Base-by-base conservation (phyloP, 1,139 yeast genomes). In the Saccharomyces pastorianus region DNA sequence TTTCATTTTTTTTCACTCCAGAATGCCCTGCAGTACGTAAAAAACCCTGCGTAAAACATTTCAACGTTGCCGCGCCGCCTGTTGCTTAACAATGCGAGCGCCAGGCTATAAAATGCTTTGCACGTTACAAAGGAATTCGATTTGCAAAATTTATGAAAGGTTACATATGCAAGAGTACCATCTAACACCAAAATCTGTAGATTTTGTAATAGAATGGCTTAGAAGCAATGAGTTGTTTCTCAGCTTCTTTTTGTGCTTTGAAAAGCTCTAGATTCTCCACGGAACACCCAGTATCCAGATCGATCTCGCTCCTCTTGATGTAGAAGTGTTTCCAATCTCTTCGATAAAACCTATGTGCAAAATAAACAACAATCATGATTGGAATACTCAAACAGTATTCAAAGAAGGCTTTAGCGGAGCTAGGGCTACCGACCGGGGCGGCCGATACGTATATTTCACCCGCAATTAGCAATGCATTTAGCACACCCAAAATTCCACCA, bases 201-300 rank as follows among this genome's bases (percentile, higher is more conserved):
- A 54, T 50, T 42, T 57, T 52, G 51, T 57, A 56, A 46, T 55
- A 56, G 25, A 53, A 28, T 11, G 59, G 59, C 26, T 52, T 55
- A 25, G 56, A 28, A 11, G 59, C 59, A 31, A 57, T 17, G 13
- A 8, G 25, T 38, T 58, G 58, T 61, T 66, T 68, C 59, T 77
- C 80, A 60, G 75, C 80, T 41, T 69, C 73, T 49, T 76, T 69
- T 70, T 84, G 89, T 71, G 83, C 87, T 69, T 76, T 83, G 66
- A 84, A 73, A 52, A 83, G 74, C 58, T 84, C 88, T 64, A 84
- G 75, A 65, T 85, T 89, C 59, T 81, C 72, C 60, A 83, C 85
- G 66, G 84, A 80, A 77, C 90, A 81, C 63, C 88, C 88, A n/a
- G 84, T 76, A 61, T 83, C 86, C 55, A 83, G 69, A 66, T 83